A percentile compares a stretch with the other conserved stretches of the same genome.
phyloP scores from a whole-genome alignment of 805 yeast genomes.

The Yarrowia sp. region DNA sequence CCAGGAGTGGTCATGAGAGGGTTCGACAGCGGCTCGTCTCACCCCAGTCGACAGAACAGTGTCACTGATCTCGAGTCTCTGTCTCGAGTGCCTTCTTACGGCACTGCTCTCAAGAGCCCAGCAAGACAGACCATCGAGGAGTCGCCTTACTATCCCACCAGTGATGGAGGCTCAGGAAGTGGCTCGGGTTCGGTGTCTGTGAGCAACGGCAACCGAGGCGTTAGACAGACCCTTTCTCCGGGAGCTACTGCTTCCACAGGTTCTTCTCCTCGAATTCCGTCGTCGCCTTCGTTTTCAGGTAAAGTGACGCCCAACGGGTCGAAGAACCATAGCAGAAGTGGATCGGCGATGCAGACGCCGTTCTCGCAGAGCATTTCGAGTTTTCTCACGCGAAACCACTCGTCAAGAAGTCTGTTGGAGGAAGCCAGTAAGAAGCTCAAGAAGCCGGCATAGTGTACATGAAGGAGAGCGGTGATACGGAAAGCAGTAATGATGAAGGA shows the following conservation, averaged over 20 bases:
- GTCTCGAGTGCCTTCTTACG: slow-evolving; percentile 83
- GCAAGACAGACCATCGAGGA: slow-evolving; percentile 57
- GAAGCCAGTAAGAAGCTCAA: slow-evolving; percentile 34
- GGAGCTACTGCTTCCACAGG: background rate
- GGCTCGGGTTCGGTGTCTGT: background rate
- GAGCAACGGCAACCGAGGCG: background rate
- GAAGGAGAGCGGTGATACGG: background rate
- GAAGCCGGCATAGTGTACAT: background rate
- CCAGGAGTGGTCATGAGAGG: slow-evolving; percentile 16
- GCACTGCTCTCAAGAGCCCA: slow-evolving; percentile 68
- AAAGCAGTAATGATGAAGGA: background rate
- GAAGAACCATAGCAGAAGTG: slow-evolving; percentile 17
- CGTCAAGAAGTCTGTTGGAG: slow-evolving; percentile 39
- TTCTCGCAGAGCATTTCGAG: slow-evolving; percentile 35
- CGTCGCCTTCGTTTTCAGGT: slow-evolving; percentile 33
- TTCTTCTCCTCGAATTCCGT: slow-evolving; percentile 20
- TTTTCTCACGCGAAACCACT: slow-evolving; percentile 31
- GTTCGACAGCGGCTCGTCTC: slow-evolving; percentile 3
- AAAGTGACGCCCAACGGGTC: slow-evolving; percentile 34
- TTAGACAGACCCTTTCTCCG: slow-evolving; percentile 2
- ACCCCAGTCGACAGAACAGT: background rate
- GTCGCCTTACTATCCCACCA: slow-evolving; percentile 68
- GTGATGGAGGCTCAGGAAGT: background rate
- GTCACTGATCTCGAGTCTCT: slow-evolving; percentile 53
- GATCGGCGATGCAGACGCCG: slow-evolving; percentile 25